Evolutionary conservation across 805 yeast genomes (phyloP).

Genomic region (Candida boleticola): DNA sequence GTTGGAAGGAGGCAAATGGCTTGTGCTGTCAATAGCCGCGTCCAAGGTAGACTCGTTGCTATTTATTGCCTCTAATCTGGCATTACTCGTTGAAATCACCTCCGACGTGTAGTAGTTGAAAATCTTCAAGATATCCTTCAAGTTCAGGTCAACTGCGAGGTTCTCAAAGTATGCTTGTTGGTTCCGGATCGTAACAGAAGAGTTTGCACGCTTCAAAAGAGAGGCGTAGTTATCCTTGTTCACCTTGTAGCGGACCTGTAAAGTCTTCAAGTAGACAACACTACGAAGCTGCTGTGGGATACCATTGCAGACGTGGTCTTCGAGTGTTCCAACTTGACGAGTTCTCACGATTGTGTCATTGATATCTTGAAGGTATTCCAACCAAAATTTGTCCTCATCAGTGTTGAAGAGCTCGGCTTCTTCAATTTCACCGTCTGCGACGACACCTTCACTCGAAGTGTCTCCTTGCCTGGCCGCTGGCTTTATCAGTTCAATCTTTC

Average conservation of each 20-base stretch:
- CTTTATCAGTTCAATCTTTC: slow-evolving; percentile 1
- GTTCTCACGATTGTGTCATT: not conserved
- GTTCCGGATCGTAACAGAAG: slow-evolving; percentile 6
- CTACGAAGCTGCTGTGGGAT: slow-evolving; percentile 30
- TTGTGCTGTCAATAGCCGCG: slow-evolving; percentile 5
- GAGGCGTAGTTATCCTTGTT: slow-evolving; percentile 29
- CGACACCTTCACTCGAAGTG: not conserved
- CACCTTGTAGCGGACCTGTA: slow-evolving; percentile 28
- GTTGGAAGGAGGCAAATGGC: slow-evolving; percentile 15
- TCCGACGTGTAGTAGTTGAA: slow-evolving; percentile 31
- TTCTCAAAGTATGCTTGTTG: slow-evolving; percentile 16
- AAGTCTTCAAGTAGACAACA: slow-evolving; percentile 29
- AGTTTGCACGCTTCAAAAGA: slow-evolving; percentile 25
- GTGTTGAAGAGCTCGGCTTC: not conserved
- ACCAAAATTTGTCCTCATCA: slow-evolving; percentile 2
- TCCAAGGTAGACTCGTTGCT: slow-evolving; percentile 2
- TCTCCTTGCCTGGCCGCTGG: not conserved
- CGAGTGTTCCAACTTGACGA: slow-evolving; percentile 13
- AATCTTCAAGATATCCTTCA: slow-evolving; percentile 26
- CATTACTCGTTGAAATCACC: slow-evolving; percentile 10
- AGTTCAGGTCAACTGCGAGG: slow-evolving; percentile 13
- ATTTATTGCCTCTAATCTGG: slow-evolving; percentile 12
- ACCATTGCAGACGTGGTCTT: slow-evolving; percentile 23
- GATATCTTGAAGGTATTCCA: not conserved
- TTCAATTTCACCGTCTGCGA: slow-evolving; percentile 2